A percentile compares a stretch with the other conserved stretches of the same genome.
Conservation (phyloP, 345 rosid species). For the Eucalyptus pumila region DNA sequence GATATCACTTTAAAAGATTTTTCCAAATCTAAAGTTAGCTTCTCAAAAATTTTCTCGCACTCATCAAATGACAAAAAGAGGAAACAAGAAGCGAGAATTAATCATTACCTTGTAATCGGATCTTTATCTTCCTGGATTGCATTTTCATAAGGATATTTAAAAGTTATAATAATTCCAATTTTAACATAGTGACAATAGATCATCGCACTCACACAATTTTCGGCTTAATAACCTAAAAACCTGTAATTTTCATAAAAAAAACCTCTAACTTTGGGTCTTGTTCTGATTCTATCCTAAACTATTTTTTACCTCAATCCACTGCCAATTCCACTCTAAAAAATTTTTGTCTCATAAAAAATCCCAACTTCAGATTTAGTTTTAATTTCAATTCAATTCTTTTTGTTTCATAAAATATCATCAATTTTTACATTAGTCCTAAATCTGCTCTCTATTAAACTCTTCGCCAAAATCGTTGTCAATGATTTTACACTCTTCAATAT, state of each 20-base stretch:
- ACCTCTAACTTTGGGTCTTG: no score
- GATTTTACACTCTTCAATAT: no score
- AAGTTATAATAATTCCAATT: not conserved
- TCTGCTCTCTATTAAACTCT: accelerated
- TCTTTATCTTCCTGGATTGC: not conserved
- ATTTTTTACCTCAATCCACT: no score
- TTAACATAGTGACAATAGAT: not conserved
- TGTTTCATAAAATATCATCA: no score
- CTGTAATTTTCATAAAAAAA: no score
- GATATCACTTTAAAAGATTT: not conserved
- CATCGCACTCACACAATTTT: not conserved
- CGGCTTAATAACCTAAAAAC: no score
- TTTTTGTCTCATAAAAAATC: no score
- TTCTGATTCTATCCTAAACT: no score
- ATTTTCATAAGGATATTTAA: not conserved
- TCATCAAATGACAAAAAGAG: not conserved
- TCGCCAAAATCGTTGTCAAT: accelerated
- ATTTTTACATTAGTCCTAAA: accelerated
- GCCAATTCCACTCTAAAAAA: accelerated
- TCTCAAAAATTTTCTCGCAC: not conserved
- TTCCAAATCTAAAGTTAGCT: not conserved
- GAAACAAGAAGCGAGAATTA: not conserved
- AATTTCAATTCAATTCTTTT: no score
- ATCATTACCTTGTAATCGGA: not conserved
- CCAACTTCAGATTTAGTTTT: no score